These are phyloP conservation scores for Daldinia childiae DNA, from an alignment of 495 filamentous ascomycete genomes.

Conservation along the genomic window DNA sequence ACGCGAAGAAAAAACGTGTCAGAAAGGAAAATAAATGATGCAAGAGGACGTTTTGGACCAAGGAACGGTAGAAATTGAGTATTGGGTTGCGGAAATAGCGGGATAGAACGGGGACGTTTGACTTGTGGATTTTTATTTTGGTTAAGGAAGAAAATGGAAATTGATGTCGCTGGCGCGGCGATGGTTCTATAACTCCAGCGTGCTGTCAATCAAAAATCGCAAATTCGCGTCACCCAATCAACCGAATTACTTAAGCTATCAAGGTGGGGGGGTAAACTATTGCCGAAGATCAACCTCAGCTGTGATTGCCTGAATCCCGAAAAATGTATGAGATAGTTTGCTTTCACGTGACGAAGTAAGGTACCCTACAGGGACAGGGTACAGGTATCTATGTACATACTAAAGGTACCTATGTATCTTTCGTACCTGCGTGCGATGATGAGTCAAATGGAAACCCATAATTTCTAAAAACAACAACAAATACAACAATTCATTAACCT, in stretches of 20 bases:
- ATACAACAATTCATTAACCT: too few relatives aligned
- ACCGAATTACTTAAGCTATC: conserved; percentile 16
- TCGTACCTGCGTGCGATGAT: too few relatives aligned
- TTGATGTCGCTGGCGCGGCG: conserved; percentile 30
- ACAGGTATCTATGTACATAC: not conserved
- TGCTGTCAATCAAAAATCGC: conserved; percentile 34
- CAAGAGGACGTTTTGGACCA: not conserved
- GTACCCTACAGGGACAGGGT: too few relatives aligned
- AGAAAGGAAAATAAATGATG: conserved; percentile 1
- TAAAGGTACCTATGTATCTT: not conserved
- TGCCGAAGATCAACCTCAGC: conserved; percentile 27
- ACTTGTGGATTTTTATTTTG: conserved; percentile 28
- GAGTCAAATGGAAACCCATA: too few relatives aligned
- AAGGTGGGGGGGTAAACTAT: conserved; percentile 5
- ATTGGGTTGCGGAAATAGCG: conserved; percentile 10
- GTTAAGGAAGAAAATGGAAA: conserved; percentile 32
- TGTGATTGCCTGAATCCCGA: conserved; percentile 3
- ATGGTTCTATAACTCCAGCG: conserved; percentile 21
- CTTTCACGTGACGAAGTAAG: not conserved
- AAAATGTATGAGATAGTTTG: not conserved
- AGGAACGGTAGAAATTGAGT: not conserved
- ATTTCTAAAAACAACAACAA: too few relatives aligned
- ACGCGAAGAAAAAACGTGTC: not conserved
- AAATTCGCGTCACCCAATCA: conserved; percentile 40
- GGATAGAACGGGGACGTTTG: conserved; percentile 15